These are phyloP conservation scores for Leccinum truebloodii DNA, from an alignment of 768 basidiomycete genomes.

Conservation along the genomic window DNA sequence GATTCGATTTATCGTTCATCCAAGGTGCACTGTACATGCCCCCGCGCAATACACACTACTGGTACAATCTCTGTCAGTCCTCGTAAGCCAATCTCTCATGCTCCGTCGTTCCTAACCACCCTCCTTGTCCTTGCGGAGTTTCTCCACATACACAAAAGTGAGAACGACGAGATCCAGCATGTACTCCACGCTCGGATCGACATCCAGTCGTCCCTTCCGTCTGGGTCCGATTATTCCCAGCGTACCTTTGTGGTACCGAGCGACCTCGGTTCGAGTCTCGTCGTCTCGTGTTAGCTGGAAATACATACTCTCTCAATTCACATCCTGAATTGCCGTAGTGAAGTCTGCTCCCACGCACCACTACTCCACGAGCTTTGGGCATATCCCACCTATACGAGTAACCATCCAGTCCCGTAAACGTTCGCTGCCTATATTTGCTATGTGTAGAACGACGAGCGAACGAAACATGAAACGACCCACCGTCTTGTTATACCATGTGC, in stretches of 20 bases:
- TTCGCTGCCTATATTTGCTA: constrained; percentile 21
- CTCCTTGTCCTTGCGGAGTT: constrained; percentile 21
- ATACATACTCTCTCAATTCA: not conserved
- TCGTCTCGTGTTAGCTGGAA: constrained; percentile 22
- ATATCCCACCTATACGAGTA: constrained; percentile 35
- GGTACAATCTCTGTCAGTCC: too few species aligned
- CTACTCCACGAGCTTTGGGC: constrained; percentile 5
- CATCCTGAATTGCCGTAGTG: too few species aligned
- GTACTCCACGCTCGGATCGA: constrained; percentile 16
- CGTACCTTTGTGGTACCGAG: constrained; percentile 18
- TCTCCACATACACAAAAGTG: constrained; percentile 31
- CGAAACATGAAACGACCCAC: too few species aligned
- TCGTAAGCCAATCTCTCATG: too few species aligned
- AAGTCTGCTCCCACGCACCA: constrained; percentile 5
- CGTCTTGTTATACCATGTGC: too few species aligned
- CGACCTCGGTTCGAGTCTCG: constrained; percentile 9
- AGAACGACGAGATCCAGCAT: constrained; percentile 28
- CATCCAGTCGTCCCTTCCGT: constrained; percentile 16
- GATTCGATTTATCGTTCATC: too few species aligned
- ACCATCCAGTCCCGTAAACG: constrained; percentile 35
- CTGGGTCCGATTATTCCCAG: constrained; percentile 20
- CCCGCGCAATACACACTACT: too few species aligned
- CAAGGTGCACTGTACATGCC: too few species aligned
- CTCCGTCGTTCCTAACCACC: not conserved
- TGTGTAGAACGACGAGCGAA: too few species aligned